These are phyloP conservation scores for Coemansia sp. DNA, from an alignment of 192 early-diverging fungal species.

Conservation along the genomic window DNA sequence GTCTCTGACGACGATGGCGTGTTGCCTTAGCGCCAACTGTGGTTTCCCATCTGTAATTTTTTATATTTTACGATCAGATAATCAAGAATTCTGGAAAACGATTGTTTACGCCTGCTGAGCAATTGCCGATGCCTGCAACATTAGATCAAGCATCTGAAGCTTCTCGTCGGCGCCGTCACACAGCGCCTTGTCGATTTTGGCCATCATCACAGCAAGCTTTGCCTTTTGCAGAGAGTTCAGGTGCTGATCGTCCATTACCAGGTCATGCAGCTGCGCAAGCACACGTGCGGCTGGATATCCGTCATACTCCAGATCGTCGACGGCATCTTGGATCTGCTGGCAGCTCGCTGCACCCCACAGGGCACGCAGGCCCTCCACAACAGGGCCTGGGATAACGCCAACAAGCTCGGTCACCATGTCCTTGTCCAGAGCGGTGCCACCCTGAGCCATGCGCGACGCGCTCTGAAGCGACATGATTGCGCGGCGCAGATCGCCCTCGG, in stretches of 20 bases:
- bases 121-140: constrained; percentile 35
- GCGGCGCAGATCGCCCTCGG: constrained; percentile 89
- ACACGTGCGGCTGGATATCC: constrained; percentile 80
- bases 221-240: constrained; percentile 73
- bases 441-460: constrained; percentile 63
- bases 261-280: constrained; percentile 72
- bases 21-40: constrained; percentile 13
- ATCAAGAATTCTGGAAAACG: neutral
- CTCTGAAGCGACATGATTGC: constrained; percentile 92
- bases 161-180: constrained; percentile 89
- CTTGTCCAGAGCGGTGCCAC: constrained; percentile 51
- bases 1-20: neutral
- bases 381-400: constrained; percentile 65
- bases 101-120: constrained; percentile 14
- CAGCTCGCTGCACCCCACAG: constrained; percentile 57
- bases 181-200: constrained; percentile 67
- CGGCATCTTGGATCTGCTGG: constrained; percentile 51
- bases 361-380: constrained; percentile 63
- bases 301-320: constrained; percentile 60
- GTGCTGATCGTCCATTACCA: constrained; percentile 61
- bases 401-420: constrained; percentile 73
- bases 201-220: constrained; percentile 67
- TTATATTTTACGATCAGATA: too few species aligned
- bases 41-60: constrained; percentile 7
- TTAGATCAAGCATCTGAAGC: constrained; percentile 27